These are phyloP conservation scores for Lentinus tigrinus DNA, from an alignment of 768 basidiomycete genomes.

Conservation along the genomic window DNA sequence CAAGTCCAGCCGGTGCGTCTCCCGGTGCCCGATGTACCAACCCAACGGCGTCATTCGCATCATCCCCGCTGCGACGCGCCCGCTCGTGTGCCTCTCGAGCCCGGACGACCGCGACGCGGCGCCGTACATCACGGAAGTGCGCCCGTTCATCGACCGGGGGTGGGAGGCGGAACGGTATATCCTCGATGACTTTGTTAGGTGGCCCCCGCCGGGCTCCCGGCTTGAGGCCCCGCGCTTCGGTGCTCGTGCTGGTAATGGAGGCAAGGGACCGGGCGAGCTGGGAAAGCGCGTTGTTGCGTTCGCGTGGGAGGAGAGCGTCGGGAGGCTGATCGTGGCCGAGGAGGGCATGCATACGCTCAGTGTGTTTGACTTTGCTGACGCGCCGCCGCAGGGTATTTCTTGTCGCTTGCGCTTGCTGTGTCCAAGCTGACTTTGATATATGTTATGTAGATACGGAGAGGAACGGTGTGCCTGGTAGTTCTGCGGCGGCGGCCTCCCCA, in stretches of 20 bases:
- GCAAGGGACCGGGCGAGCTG: slow-evolving; percentile 8
- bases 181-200: not conserved
- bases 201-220: slow-evolving; percentile 9
- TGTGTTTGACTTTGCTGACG: slow-evolving; percentile 49
- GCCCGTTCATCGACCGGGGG: slow-evolving; percentile 6
- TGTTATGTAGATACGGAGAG: no score
- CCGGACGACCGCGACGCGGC: slow-evolving; percentile 14
- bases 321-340: slow-evolving; percentile 53
- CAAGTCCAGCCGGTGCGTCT: not conserved
- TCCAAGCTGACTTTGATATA: no score
- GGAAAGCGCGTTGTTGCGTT: slow-evolving; percentile 41
- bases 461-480: no score
- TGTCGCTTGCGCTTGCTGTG: not conserved
- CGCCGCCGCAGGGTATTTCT: slow-evolving; percentile 33
- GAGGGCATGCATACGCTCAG: slow-evolving; percentile 39
- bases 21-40: not conserved
- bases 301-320: slow-evolving; percentile 66
- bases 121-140: slow-evolving; percentile 9
- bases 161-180: not conserved
- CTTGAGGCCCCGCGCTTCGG: slow-evolving; percentile 5
- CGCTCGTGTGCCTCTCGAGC: slow-evolving; percentile 5
- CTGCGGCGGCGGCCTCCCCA: no score
- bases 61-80: slow-evolving; percentile 7
- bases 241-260: no score
- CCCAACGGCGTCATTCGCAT: slow-evolving; percentile 1